Evolutionary conservation across 495 filamentous ascomycete species (phyloP).

Genomic region (Annulohypoxylon moriforme): DNA sequence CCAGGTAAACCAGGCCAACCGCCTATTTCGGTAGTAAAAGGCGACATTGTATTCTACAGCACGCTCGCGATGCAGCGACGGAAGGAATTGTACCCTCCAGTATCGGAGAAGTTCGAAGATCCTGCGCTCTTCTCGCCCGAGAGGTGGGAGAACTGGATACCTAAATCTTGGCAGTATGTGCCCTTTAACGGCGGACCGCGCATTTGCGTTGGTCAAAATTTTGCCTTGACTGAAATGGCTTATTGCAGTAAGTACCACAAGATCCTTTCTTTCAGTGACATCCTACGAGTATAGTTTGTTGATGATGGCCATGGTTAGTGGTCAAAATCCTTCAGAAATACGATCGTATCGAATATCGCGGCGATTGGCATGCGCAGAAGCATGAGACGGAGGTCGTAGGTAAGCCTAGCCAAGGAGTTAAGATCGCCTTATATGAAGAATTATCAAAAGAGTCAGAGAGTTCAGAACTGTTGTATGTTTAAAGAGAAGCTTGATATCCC

Average conservation of each 20-base stretch:
- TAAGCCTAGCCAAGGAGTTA: slow-evolving; percentile 53
- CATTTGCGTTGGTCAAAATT: slow-evolving; percentile 64
- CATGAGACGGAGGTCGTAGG: slow-evolving; percentile 55
- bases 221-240: slow-evolving; percentile 68
- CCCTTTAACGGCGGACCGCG: slow-evolving; percentile 71
- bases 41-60: slow-evolving; percentile 56
- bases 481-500: neutral
- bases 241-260: slow-evolving; percentile 50
- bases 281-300: neutral
- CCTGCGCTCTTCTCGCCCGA: slow-evolving; percentile 65
- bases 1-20: slow-evolving; percentile 51
- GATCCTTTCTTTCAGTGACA: neutral
- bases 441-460: neutral
- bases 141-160: slow-evolving; percentile 65
- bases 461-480: neutral
- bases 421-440: slow-evolving; percentile 53
- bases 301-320: slow-evolving; percentile 41
- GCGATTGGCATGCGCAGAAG: slow-evolving; percentile 54
- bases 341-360: slow-evolving; percentile 61
- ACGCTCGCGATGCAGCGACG: slow-evolving; percentile 65
- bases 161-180: slow-evolving; percentile 69
- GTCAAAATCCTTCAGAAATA: slow-evolving; percentile 72
- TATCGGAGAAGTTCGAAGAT: slow-evolving; percentile 54
- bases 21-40: slow-evolving; percentile 54
- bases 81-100: slow-evolving; percentile 60